phyloP scores from a whole-genome alignment of 805 yeast species.

The Tetrapisispora fleetii region DNA sequence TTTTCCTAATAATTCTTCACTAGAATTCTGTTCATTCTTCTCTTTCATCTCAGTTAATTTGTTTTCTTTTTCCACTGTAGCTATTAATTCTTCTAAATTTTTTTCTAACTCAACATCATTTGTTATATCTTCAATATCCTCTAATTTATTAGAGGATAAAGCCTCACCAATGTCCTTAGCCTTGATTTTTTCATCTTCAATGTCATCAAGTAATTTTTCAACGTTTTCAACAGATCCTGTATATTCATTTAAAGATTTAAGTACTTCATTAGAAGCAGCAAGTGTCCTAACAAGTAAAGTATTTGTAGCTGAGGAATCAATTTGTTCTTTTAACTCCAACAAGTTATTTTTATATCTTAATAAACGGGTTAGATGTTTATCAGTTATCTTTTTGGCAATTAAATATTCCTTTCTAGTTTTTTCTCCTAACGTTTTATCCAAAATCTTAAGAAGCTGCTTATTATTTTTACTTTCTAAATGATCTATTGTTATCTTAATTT shows the following conservation, averaged over 20 bases:
- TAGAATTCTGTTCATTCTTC: background rate
- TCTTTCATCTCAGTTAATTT: slow-evolving; percentile 2
- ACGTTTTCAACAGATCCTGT: slow-evolving; percentile 38
- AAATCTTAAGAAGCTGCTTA: slow-evolving; percentile 11
- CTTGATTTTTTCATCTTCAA: slow-evolving; percentile 31
- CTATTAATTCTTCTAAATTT: slow-evolving; percentile 31
- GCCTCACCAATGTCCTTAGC: slow-evolving; percentile 32
- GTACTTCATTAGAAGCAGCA: slow-evolving; percentile 28
- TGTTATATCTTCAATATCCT: slow-evolving; percentile 14
- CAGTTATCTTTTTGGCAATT: slow-evolving; percentile 30
- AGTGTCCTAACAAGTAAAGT: slow-evolving; percentile 31
- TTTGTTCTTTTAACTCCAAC: slow-evolving; percentile 30
- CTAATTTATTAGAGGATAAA: slow-evolving; percentile 7
- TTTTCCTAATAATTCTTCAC: slow-evolving; percentile 13
- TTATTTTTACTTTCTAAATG: slow-evolving; percentile 15
- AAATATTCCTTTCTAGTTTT: slow-evolving; percentile 26
- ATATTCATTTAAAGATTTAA: slow-evolving; percentile 32
- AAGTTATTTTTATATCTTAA: slow-evolving; percentile 31
- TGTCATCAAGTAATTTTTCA: slow-evolving; percentile 32
- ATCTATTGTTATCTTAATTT: slow-evolving; percentile 12
- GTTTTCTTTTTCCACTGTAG: slow-evolving; percentile 11
- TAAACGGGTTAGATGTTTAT: slow-evolving; percentile 27
- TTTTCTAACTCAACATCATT: slow-evolving; percentile 31
- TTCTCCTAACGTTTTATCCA: slow-evolving; percentile 20
- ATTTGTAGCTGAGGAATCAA: slow-evolving; percentile 37